Percentiles rank a stretch among this genome's conserved stretches.
phyloP scores from a whole-genome alignment of 306 rosid species.

The Luffa acutangula region DNA sequence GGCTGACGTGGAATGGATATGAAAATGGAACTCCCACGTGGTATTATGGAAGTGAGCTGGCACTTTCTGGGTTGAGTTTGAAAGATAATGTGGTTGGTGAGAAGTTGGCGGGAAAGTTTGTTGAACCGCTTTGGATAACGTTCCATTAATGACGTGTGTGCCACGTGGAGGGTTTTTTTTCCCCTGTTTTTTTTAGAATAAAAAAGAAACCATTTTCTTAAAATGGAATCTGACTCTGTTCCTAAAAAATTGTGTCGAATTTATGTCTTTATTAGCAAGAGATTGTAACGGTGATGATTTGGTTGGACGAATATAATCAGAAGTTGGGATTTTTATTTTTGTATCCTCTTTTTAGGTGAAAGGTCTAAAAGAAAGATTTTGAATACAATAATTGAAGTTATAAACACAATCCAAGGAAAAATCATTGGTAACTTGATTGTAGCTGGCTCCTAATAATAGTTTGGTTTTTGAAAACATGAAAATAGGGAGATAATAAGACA shows the following conservation, averaged over 20 bases:
- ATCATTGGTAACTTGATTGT: no score
- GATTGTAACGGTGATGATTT: not conserved
- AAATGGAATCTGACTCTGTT: not conserved
- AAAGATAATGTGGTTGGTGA: slow-evolving; percentile 21
- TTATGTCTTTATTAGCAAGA: not conserved
- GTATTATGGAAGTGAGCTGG: slow-evolving; percentile 23
- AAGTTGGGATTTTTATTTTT: no score
- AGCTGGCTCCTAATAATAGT: no score
- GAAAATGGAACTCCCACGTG: slow-evolving; percentile 84
- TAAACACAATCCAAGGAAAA: no score
- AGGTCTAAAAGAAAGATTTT: no score
- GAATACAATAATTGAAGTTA: no score
- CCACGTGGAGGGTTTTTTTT: not conserved
- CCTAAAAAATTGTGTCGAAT: not conserved
- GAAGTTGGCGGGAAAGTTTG: slow-evolving; percentile 45
- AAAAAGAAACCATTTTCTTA: not conserved
- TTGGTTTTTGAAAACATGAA: no score
- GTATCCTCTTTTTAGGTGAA: no score
- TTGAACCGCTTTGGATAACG: slow-evolving; percentile 66
- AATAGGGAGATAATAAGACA: no score
- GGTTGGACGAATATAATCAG: not conserved
- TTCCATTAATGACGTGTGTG: slow-evolving; percentile 6
- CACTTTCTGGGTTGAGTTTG: slow-evolving; percentile 11
- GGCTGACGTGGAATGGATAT: slow-evolving; percentile 67
- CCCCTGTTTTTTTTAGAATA: not conserved